phyloP scores from a whole-genome alignment of 805 yeast species.

The Myxozyma sirexii region DNA sequence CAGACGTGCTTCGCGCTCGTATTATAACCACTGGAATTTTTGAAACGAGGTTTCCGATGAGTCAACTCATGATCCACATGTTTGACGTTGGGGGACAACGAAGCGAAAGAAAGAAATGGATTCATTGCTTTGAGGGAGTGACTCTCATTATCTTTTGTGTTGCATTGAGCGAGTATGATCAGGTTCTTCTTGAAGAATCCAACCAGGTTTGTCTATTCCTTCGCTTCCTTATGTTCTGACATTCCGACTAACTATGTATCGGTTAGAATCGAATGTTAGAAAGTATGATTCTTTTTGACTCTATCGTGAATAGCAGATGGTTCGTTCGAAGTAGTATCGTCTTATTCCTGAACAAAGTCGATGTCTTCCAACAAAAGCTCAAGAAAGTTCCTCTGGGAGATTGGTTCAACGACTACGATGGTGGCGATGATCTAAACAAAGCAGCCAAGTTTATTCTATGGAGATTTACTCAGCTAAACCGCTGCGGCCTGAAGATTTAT shows the following conservation, averaged over 20 bases:
- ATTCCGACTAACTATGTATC: not conserved
- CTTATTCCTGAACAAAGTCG: slow-evolving; percentile 85
- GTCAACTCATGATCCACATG: slow-evolving; percentile 63
- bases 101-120: slow-evolving; percentile 95
- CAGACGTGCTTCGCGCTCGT: slow-evolving; percentile 83
- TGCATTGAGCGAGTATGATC: slow-evolving; percentile 89
- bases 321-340: slow-evolving; percentile 84
- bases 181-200: slow-evolving; percentile 74
- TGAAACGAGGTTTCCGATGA: slow-evolving; percentile 78
- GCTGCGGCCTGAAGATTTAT: slow-evolving; percentile 77
- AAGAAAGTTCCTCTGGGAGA: slow-evolving; percentile 78
- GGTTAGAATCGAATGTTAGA: slow-evolving; percentile 71
- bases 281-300: slow-evolving; percentile 80
- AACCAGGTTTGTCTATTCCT: slow-evolving; percentile 45
- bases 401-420: slow-evolving; percentile 77
- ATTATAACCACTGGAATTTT: slow-evolving; percentile 91
- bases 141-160: slow-evolving; percentile 89
- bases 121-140: slow-evolving; percentile 92
- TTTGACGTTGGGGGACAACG: slow-evolving; percentile 96
- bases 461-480: slow-evolving; percentile 83
- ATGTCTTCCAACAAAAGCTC: slow-evolving; percentile 82
- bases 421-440: slow-evolving; percentile 85
- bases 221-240: not conserved
- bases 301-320: slow-evolving; percentile 92
- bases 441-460: slow-evolving; percentile 90